A percentile compares a stretch with the other conserved stretches of the same genome.
These are phyloP conservation scores for Penicillium diatomitis DNA, from an alignment of 495 filamentous ascomycete genomes.

Conservation along the genomic window DNA sequence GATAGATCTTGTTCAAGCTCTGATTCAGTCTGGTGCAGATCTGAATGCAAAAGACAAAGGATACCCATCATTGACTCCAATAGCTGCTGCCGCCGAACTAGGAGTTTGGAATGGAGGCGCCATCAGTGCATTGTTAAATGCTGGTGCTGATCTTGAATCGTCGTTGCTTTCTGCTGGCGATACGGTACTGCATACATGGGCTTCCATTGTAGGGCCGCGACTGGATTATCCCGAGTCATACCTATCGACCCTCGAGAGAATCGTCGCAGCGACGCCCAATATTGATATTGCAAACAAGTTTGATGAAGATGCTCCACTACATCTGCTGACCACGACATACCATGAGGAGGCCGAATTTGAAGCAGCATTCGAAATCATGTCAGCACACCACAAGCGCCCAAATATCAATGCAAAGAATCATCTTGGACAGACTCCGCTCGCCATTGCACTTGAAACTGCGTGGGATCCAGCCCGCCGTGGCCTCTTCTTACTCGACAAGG, in stretches of 20 bases:
- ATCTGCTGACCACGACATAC: slow-evolving; percentile 8
- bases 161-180: slow-evolving; percentile 1
- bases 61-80: slow-evolving; percentile 6
- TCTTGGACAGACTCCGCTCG: slow-evolving; percentile 2
- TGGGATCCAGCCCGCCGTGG: slow-evolving; percentile 3
- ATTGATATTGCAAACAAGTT: slow-evolving; percentile 8
- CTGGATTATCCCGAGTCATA: slow-evolving; percentile 12
- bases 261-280: slow-evolving; percentile 4
- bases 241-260: slow-evolving; percentile 3
- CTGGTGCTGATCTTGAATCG: slow-evolving; percentile 8
- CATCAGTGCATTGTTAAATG: slow-evolving; percentile 7
- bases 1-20: slow-evolving; percentile 3
- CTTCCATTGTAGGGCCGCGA: slow-evolving; percentile 7
- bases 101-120: slow-evolving; percentile 12
- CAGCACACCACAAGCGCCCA: neutral
- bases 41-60: slow-evolving; percentile 17
- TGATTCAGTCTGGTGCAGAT: slow-evolving; percentile 15
- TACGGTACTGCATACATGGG: slow-evolving; percentile 14
- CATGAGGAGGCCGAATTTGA: slow-evolving; percentile 13
- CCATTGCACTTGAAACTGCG: slow-evolving; percentile 7
- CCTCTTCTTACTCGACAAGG: slow-evolving; percentile 6
- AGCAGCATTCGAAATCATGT: slow-evolving; percentile 3
- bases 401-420: slow-evolving; percentile 5
- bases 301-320: slow-evolving; percentile 10
- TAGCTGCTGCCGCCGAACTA: slow-evolving; percentile 9